phyloP scores from a whole-genome alignment of 441 rosid species.

The Eutrema salsugineum region DNA sequence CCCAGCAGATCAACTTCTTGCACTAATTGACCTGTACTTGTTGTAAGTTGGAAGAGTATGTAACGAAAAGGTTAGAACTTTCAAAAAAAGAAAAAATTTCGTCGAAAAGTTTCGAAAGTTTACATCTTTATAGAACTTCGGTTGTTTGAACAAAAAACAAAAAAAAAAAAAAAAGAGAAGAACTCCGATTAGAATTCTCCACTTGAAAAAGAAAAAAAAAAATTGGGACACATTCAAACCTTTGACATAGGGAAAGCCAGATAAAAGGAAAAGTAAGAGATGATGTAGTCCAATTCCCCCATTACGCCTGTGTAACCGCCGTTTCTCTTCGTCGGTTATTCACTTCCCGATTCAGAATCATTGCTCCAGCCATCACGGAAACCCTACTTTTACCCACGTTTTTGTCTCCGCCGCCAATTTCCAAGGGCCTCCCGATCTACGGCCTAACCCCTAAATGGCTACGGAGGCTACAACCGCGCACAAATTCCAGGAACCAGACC shows the following conservation, averaged over 20 bases:
- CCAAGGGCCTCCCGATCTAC: not conserved
- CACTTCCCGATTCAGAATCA: not conserved
- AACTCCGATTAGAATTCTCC: constrained; percentile 4
- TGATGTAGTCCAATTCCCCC: constrained; percentile 1
- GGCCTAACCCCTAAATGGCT: constrained; percentile 42
- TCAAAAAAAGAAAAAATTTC: too few species aligned
- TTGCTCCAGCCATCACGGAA: not conserved
- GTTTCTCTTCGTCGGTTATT: constrained; percentile 8
- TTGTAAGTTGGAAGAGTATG: too few species aligned
- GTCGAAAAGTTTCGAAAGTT: too few species aligned
- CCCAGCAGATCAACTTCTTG: not conserved
- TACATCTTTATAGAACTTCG: too few species aligned
- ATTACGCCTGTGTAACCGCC: constrained; percentile 11
- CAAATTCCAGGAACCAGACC: constrained; percentile 65
- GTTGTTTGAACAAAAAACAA: too few species aligned
- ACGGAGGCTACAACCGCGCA: constrained; percentile 60
- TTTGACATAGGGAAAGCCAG: not conserved
- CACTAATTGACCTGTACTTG: not conserved
- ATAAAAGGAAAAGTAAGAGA: constrained; percentile 1
- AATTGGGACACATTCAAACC: constrained; percentile 2
- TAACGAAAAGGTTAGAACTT: too few species aligned
- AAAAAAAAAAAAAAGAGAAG: not conserved
- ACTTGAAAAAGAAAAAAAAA: not conserved
- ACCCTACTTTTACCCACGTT: not conserved
- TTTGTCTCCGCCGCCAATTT: not conserved